Conservation (phyloP, 768 basidiomycete genomes). For the Tephrocybe sp. region DNA sequence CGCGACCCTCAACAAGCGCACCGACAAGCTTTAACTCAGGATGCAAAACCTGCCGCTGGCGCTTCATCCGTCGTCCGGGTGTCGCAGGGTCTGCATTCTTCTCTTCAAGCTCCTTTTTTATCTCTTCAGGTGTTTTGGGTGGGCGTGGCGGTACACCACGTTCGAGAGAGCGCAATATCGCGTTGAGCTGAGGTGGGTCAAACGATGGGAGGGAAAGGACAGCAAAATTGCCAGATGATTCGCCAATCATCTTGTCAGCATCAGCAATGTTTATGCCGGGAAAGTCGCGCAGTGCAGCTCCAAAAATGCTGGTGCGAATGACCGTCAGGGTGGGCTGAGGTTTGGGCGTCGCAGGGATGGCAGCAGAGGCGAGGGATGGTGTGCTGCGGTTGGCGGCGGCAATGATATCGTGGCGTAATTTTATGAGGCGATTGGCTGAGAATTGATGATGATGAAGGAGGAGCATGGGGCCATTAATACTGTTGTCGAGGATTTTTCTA, state of each 20-base stretch:
- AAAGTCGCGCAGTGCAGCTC: slow-evolving; percentile 70
- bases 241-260: slow-evolving; percentile 52
- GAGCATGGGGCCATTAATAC: slow-evolving; percentile 61
- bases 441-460: slow-evolving; percentile 82
- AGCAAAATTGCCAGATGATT: slow-evolving; percentile 61
- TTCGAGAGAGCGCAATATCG: slow-evolving; percentile 66
- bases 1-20: slow-evolving; percentile 74
- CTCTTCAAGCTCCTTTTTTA: slow-evolving; percentile 46
- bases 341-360: slow-evolving; percentile 24
- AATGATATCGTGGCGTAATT: slow-evolving; percentile 68
- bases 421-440: slow-evolving; percentile 61
- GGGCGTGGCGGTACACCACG: slow-evolving; percentile 63
- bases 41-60: slow-evolving; percentile 48
- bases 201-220: slow-evolving; percentile 65
- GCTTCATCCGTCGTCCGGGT: slow-evolving; percentile 71
- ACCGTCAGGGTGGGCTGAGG: slow-evolving; percentile 59
- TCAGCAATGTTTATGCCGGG: slow-evolving; percentile 47
- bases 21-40: slow-evolving; percentile 77
- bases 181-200: slow-evolving; percentile 70
- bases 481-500: slow-evolving; percentile 63
- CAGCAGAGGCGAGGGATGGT: slow-evolving; percentile 35
- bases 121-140: slow-evolving; percentile 50
- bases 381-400: slow-evolving; percentile 49
- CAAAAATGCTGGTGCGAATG: slow-evolving; percentile 78
- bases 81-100: slow-evolving; percentile 65